Base-by-base conservation (phyloP, 305 asterid genomes). In the Solanum hybrid region DNA sequence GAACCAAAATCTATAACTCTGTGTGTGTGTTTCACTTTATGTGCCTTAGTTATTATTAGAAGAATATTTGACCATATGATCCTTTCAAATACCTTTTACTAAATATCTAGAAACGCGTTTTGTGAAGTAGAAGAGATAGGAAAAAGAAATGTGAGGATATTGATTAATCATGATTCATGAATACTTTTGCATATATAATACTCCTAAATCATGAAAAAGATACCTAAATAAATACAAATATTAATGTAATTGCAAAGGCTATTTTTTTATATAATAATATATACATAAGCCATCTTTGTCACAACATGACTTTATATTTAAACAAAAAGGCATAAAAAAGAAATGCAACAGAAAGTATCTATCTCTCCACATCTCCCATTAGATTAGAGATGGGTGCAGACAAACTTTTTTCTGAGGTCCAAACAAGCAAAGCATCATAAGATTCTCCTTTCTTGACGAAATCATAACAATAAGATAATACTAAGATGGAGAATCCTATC, bases 401-500 rank as follows among this genome's bases (percentile, higher is more conserved):
- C 89, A 90, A 86, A 86, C 89, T 82, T 86, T 87, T 86, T 76
- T 88, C 85, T 87, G 91, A 76, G 86, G 91, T 88, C 91, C 85
- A 91, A 88, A 81, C 89, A 89, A 87, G 91, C 80, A 92, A 88
- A 75, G 79, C 91, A 88, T 60, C 87, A 89, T 82, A 89, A 89
- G 91, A 90, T 88, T 92, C 93, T 90, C 88, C 88, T 85, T 85
- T 85, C 76, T 88, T 34, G 88, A 72, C 87, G 86, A 89, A 42
- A 86, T 77, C 87, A 88, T 86, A 90, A 64, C 72, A 92, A 86
- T 86, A 89, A 88, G 88, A 91, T 60, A 81, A 87, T 87, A 88
- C 93, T 86, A 94, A 73, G 85, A 71, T 75, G 46, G 88, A 80
- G 86, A 80, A 90, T 91, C 91, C 85, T 60, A 79, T 88, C 93